A percentile compares a stretch with the other conserved stretches of the same genome.
Evolutionary conservation across 2,329 filamentous ascomycete genomes (phyloP).

Genomic region (Botrytis pseudocinerea): DNA sequence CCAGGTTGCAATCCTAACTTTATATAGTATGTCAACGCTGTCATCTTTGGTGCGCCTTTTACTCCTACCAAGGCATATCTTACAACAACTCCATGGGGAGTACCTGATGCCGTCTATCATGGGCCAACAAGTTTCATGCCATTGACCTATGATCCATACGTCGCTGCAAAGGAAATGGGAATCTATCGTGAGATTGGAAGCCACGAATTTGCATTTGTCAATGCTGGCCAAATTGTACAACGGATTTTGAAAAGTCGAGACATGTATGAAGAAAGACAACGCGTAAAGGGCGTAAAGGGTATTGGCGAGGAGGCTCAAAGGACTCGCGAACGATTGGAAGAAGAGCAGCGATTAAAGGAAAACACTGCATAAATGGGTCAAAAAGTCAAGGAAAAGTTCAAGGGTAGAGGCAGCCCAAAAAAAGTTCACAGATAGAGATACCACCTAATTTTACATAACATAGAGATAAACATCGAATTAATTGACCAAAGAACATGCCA

Average conservation of each 20-base stretch:
- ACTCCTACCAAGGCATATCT: slow-evolving; percentile 80
- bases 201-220: slow-evolving; percentile 83
- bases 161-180: slow-evolving; percentile 74
- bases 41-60: slow-evolving; percentile 89
- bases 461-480: not conserved
- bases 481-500: not conserved
- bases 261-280: slow-evolving; percentile 88
- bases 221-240: slow-evolving; percentile 87
- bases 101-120: slow-evolving; percentile 84
- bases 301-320: slow-evolving; percentile 68
- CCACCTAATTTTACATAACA: slow-evolving; percentile 15
- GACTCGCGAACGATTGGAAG: slow-evolving; percentile 62
- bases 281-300: slow-evolving; percentile 85
- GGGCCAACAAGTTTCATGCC: slow-evolving; percentile 80
- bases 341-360: slow-evolving; percentile 37
- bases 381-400: not conserved
- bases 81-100: slow-evolving; percentile 68
- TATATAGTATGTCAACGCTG: slow-evolving; percentile 75
- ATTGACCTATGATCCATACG: slow-evolving; percentile 76
- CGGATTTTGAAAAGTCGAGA: slow-evolving; percentile 84
- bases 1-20: slow-evolving; percentile 16
- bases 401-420: not conserved
- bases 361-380: slow-evolving; percentile 14
- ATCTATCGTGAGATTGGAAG: slow-evolving; percentile 78
- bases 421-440: not conserved